Evolutionary conservation across 139 green algal species (phyloP).

Genomic region (Micractinium sp.): DNA sequence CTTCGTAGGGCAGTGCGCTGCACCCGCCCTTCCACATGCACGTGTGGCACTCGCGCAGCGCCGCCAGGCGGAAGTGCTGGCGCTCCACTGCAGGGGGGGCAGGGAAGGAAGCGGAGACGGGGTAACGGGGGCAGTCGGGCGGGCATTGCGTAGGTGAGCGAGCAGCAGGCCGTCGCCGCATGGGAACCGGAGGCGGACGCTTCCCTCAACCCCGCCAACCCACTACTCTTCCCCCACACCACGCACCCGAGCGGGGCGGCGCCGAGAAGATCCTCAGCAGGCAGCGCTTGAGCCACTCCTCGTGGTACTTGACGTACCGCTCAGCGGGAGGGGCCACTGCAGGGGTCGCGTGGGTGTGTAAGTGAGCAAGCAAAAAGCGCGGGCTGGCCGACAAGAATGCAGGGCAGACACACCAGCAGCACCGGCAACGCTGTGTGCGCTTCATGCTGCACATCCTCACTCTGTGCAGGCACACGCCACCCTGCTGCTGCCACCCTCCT

Average conservation of each 20-base stretch:
- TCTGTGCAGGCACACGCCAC: background rate
- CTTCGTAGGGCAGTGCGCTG: conserved; percentile 73
- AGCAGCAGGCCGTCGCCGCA: background rate
- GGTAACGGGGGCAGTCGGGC: background rate
- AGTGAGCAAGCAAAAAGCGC: background rate
- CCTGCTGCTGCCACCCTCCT: too few species aligned
- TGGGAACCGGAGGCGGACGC: background rate
- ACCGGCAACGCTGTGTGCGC: conserved; percentile 3
- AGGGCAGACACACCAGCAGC: conserved; percentile 19
- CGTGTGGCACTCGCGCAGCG: conserved; percentile 55
- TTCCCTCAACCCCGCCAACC: background rate
- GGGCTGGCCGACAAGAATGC: background rate
- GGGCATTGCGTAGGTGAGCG: too few species aligned
- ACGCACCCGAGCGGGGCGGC: conserved; percentile 39
- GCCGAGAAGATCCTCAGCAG: conserved; percentile 54
- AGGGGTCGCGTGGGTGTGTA: background rate
- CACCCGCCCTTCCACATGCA: conserved; percentile 59
- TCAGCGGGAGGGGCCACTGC: conserved; percentile 17
- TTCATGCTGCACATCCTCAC: background rate
- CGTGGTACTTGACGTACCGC: conserved; percentile 64
- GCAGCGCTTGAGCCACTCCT: conserved; percentile 64
- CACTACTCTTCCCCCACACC: background rate
- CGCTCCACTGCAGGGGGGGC: conserved; percentile 35
- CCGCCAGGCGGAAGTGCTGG: conserved; percentile 57
- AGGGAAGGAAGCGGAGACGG: background rate